Percentiles rank a stretch among this genome's conserved stretches.
Conservation (phyloP, 495 filamentous ascomycete genomes). For the Hyaloscypha bicolor region DNA sequence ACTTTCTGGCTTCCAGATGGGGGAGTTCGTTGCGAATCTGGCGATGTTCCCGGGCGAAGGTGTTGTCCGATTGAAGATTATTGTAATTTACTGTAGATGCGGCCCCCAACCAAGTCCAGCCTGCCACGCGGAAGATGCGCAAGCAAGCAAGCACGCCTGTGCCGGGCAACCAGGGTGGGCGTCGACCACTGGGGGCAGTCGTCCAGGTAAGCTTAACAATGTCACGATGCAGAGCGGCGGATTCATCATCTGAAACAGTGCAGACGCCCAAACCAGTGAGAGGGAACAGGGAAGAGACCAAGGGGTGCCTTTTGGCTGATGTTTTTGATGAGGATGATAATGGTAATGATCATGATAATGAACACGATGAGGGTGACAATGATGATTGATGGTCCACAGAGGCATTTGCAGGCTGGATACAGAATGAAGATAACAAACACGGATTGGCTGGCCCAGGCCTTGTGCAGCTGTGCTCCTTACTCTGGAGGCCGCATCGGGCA, state of each 20-base stretch:
- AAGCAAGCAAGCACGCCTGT: slow-evolving; percentile 4
- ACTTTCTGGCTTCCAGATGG: not conserved
- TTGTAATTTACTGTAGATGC: not conserved
- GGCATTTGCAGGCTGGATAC: not conserved
- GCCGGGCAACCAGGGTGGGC: not conserved
- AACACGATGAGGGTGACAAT: no score
- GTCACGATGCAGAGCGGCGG: not conserved
- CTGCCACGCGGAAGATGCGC: slow-evolving; percentile 7
- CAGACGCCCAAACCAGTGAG: not conserved
- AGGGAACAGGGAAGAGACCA: not conserved
- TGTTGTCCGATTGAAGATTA: not conserved
- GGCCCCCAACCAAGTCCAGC: not conserved
- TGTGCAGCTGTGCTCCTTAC: not conserved
- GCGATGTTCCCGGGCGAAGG: not conserved
- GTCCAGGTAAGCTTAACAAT: slow-evolving; percentile 4
- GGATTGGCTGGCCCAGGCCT: not conserved
- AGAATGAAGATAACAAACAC: no score
- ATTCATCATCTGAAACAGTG: slow-evolving; percentile 1
- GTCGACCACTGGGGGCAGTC: not conserved
- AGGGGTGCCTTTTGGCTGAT: no score
- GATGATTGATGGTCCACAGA: not conserved
- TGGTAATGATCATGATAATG: no score
- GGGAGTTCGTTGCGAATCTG: not conserved
- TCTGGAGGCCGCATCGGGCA: not conserved
- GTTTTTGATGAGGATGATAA: no score